Evolutionary conservation across 352 stramenopile species (phyloP).

Genomic region (Phytopythium sindhum): DNA sequence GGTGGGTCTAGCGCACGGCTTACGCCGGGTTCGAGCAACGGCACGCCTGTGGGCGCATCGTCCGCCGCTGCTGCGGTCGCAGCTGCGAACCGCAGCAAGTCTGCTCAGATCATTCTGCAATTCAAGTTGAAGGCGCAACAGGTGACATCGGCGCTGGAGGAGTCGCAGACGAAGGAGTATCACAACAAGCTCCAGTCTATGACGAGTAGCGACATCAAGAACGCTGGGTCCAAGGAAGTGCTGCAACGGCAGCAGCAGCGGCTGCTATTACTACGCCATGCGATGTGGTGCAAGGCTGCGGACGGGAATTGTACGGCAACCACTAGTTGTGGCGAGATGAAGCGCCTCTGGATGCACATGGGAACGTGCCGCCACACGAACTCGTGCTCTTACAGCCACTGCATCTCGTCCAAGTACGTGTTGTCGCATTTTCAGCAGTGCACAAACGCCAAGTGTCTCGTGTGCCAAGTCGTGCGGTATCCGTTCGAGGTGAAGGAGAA

Average conservation of each 20-base stretch:
- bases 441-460: constrained; percentile 95
- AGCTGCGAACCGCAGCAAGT: constrained; percentile 57
- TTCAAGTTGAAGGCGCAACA: constrained; percentile 76
- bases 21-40: constrained; percentile 10
- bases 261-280: constrained; percentile 95
- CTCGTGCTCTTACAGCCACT: constrained; percentile 96
- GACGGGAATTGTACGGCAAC: constrained; percentile 93
- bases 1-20: neutral
- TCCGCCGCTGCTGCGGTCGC: constrained; percentile 21
- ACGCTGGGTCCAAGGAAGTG: constrained; percentile 88
- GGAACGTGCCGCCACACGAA: constrained; percentile 95
- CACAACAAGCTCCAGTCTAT: constrained; percentile 84
- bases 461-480: constrained; percentile 97
- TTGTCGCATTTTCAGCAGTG: constrained; percentile 99
- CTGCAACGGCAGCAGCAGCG: constrained; percentile 98
- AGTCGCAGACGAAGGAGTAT: constrained; percentile 77
- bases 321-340: constrained; percentile 97
- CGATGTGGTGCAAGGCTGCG: constrained; percentile 96
- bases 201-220: constrained; percentile 71
- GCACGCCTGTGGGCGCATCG: constrained; percentile 10
- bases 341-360: constrained; percentile 98
- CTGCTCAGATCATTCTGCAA: constrained; percentile 77
- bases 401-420: constrained; percentile 98
- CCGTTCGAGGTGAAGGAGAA: constrained; percentile 95
- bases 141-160: constrained; percentile 77